Percentiles rank a stretch among this genome's conserved stretches.
phyloP scores from a whole-genome alignment of 345 rosid species.

The Melaleuca quinquenervia region DNA sequence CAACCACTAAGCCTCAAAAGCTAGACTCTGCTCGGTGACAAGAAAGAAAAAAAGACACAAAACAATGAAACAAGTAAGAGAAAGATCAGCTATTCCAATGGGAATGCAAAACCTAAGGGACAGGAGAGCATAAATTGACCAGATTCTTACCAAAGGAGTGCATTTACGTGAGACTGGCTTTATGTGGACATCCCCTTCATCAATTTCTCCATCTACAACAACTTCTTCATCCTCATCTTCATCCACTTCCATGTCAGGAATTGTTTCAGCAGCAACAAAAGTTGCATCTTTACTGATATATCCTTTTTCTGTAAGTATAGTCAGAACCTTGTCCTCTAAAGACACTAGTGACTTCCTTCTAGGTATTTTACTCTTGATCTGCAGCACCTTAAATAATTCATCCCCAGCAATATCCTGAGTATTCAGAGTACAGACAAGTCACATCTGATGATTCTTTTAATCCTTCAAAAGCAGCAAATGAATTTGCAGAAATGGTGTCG shows the following conservation, averaged over 20 bases:
- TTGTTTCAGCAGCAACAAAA: constrained; percentile 43
- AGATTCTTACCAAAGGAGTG: constrained; percentile 53
- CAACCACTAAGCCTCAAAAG: not conserved
- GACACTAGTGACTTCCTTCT: constrained; percentile 82
- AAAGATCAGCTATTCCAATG: not conserved
- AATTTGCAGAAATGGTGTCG: not conserved
- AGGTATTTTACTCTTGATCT: constrained; percentile 70
- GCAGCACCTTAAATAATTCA: constrained; percentile 59
- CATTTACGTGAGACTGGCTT: constrained; percentile 66
- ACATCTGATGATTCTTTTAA: not conserved
- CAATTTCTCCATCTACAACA: constrained; percentile 95
- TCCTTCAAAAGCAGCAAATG: not conserved
- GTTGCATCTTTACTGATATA: constrained; percentile 53
- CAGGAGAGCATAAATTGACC: not conserved
- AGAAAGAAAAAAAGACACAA: not conserved
- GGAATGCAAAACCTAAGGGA: not conserved
- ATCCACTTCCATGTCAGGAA: constrained; percentile 62
- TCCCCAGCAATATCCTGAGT: constrained; percentile 82
- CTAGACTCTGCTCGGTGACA: not conserved
- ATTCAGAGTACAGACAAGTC: not conserved
- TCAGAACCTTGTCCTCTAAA: constrained; percentile 72
- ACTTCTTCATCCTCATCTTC: constrained; percentile 99
- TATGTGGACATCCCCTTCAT: constrained; percentile 97
- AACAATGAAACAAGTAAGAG: not conserved
- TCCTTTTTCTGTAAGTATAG: constrained; percentile 80